Conservation (phyloP, 2,329 filamentous ascomycete species). For the Aspergillus ruber region DNA sequence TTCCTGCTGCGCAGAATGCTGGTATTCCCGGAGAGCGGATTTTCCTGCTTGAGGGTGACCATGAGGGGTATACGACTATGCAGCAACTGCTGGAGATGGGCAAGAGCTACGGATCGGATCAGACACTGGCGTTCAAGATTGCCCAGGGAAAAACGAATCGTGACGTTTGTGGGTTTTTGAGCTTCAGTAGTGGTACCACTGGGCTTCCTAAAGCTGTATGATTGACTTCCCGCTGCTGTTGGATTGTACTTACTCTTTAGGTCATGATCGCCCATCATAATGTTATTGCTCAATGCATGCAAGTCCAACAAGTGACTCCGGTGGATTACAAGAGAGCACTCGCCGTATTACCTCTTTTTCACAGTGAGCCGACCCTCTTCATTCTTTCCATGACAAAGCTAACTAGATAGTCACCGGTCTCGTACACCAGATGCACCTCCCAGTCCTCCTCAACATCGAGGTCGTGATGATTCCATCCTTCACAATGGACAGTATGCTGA, state of each 20-base stretch:
- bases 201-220: constrained; percentile 43
- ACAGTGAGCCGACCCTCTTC: constrained; percentile 32
- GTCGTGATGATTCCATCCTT: constrained; percentile 61
- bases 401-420: constrained; percentile 49
- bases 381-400: background rate
- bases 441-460: constrained; percentile 58
- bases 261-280: constrained; percentile 51
- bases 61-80: constrained; percentile 44
- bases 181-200: constrained; percentile 46
- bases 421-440: constrained; percentile 57
- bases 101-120: constrained; percentile 31
- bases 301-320: constrained; percentile 50
- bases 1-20: constrained; percentile 48
- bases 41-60: constrained; percentile 51
- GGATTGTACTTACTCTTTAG: constrained; percentile 14
- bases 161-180: constrained; percentile 50
- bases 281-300: constrained; percentile 56
- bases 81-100: constrained; percentile 28
- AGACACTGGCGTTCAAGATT: constrained; percentile 46
- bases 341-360: constrained; percentile 55
- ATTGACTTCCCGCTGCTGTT: constrained; percentile 16
- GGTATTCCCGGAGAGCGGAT: constrained; percentile 48
- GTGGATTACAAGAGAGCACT: constrained; percentile 46
- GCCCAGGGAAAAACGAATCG: constrained; percentile 50
- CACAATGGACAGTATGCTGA: constrained; percentile 54